phyloP scores from a whole-genome alignment of 2,329 filamentous ascomycete genomes.

The Blastomyces parvus region DNA sequence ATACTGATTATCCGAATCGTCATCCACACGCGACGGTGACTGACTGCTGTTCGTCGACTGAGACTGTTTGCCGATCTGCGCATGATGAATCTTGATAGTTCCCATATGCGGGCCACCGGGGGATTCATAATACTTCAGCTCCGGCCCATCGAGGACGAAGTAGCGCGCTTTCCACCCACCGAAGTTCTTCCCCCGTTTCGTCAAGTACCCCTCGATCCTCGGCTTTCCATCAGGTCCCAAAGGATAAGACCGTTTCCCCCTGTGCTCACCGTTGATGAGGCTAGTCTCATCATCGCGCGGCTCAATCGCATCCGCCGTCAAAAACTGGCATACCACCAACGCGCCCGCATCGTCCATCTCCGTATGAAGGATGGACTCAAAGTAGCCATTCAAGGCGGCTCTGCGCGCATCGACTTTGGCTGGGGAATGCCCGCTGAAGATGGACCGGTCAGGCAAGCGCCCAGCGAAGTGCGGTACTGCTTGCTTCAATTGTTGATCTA shows the following conservation, averaged over 20 bases:
- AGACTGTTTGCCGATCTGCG: constrained; percentile 90
- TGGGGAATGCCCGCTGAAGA: constrained; percentile 88
- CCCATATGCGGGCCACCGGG: constrained; percentile 84
- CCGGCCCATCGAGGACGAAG: constrained; percentile 59
- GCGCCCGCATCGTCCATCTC: constrained; percentile 68
- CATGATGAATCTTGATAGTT: constrained; percentile 81
- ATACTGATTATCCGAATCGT: constrained; percentile 86
- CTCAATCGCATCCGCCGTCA: constrained; percentile 58
- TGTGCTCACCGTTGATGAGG: constrained; percentile 34
- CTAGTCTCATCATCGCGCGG: constrained; percentile 44
- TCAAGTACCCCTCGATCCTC: constrained; percentile 79
- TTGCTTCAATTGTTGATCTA: constrained; percentile 70
- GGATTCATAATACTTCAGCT: constrained; percentile 82
- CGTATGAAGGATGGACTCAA: constrained; percentile 75
- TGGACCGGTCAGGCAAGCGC: constrained; percentile 62
- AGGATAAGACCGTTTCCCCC: constrained; percentile 26
- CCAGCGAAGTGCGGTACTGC: constrained; percentile 57
- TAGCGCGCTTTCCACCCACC: constrained; percentile 91
- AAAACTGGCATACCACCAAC: constrained; percentile 73
- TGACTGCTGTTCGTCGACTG: constrained; percentile 48
- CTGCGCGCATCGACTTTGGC: constrained; percentile 85
- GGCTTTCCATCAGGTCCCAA: constrained; percentile 56
- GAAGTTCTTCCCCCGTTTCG: constrained; percentile 96
- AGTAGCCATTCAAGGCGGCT: constrained; percentile 69
- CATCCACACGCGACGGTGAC: constrained; percentile 50